Evolutionary conservation across 169 alveolate genomes (phyloP).

Genomic region (Cryptosporidium canis): DNA sequence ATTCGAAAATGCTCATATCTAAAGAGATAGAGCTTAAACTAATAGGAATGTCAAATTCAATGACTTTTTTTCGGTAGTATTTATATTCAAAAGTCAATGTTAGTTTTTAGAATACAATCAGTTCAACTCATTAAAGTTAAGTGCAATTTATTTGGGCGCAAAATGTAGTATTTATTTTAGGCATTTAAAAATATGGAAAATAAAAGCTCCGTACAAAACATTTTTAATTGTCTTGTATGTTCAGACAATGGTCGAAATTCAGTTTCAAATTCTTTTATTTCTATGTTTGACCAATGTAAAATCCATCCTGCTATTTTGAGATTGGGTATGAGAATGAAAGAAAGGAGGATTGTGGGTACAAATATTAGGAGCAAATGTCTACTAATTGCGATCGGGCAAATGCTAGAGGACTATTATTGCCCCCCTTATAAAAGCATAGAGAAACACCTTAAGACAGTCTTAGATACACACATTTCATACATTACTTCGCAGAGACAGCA

Average conservation of each 20-base stretch:
- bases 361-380: slow-evolving; percentile 77
- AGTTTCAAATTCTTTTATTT: slow-evolving; percentile 4
- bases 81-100: not conserved
- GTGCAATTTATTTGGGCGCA: not conserved
- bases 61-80: not conserved
- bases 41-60: not conserved
- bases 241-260: slow-evolving; percentile 13
- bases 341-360: slow-evolving; percentile 73
- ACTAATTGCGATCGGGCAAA: slow-evolving; percentile 76
- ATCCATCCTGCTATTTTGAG: slow-evolving; percentile 78
- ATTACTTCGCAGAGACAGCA: slow-evolving; percentile 78
- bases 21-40: not conserved
- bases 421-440: slow-evolving; percentile 79
- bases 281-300: slow-evolving; percentile 70
- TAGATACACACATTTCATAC: slow-evolving; percentile 77
- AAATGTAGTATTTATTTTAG: not conserved
- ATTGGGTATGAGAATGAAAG: slow-evolving; percentile 78
- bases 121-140: not conserved
- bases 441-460: slow-evolving; percentile 75
- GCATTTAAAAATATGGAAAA: slow-evolving; percentile 8
- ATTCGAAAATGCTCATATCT: not conserved
- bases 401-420: slow-evolving; percentile 77
- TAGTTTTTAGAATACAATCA: not conserved
- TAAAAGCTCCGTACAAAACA: slow-evolving; percentile 19
- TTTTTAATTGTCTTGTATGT: slow-evolving; percentile 30